Percentiles rank a stretch among this genome's conserved stretches.
Evolutionary conservation across 1,284 basidiomycete species (phyloP).

Genomic region (Cutaneotrichosporon mucoides): DNA sequence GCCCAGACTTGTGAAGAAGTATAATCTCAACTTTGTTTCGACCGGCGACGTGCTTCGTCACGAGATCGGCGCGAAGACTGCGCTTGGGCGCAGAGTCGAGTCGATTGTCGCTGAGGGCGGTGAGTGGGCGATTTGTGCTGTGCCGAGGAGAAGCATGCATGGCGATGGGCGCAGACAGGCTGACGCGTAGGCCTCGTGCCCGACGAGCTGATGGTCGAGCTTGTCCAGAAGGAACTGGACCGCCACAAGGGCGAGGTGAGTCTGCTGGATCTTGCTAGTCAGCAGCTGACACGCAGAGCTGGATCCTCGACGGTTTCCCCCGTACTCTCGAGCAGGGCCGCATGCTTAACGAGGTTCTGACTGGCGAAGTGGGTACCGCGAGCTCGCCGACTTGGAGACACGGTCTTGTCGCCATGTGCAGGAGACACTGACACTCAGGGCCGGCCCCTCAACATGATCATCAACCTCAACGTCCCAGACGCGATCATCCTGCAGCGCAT

Average conservation of each 20-base stretch:
- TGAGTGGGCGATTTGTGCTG: background rate
- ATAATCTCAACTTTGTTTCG: conserved; percentile 47
- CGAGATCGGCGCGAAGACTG: conserved; percentile 42
- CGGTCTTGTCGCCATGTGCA: conserved; percentile 43
- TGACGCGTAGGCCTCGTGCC: conserved; percentile 40
- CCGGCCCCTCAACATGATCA: conserved; percentile 69
- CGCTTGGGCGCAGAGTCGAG: conserved; percentile 5
- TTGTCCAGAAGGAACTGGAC: conserved; percentile 46
- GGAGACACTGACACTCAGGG: conserved; percentile 53
- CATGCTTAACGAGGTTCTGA: conserved; percentile 62
- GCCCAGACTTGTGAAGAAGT: conserved; percentile 42
- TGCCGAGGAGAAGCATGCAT: background rate
- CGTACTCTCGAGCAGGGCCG: conserved; percentile 85
- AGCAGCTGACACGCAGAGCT: conserved; percentile 48
- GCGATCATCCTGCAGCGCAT: conserved; percentile 84
- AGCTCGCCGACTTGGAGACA: too few species aligned
- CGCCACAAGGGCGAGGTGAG: conserved; percentile 42
- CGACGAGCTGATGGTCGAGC: conserved; percentile 49
- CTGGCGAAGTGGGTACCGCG: conserved; percentile 26
- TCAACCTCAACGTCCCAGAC: conserved; percentile 90
- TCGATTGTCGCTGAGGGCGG: conserved; percentile 12
- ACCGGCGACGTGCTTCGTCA: conserved; percentile 49
- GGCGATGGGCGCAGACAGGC: background rate
- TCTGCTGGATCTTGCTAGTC: background rate
- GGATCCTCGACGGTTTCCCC: conserved; percentile 96